Evolutionary conservation across 441 rosid species (phyloP).

Genomic region (Corymbia calophylla): DNA sequence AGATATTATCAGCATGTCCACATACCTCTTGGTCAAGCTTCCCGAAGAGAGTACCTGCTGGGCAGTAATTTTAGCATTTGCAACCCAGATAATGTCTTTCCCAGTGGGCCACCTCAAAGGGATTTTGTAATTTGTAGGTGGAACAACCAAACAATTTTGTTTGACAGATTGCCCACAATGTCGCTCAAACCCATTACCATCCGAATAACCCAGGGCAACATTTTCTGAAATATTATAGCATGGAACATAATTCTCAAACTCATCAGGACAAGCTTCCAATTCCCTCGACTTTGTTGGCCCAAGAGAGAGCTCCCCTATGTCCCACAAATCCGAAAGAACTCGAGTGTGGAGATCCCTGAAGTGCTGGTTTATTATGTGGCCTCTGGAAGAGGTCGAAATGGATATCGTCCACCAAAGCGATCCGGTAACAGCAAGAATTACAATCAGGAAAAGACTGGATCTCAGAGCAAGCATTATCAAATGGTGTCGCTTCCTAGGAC

Average conservation of each 20-base stretch:
- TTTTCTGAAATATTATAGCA: conserved; percentile 76
- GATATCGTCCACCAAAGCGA: conserved; percentile 96
- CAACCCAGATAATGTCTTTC: conserved; percentile 86
- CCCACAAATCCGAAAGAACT: conserved; percentile 83
- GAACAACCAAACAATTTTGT: conserved; percentile 60
- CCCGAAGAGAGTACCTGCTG: conserved; percentile 95
- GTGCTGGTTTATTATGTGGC: conserved; percentile 60
- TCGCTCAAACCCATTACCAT: conserved; percentile 57
- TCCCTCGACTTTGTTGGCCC: conserved; percentile 79
- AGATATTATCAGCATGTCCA: background rate
- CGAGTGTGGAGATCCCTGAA: conserved; percentile 92
- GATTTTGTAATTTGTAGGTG: conserved; percentile 69
- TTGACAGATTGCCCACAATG: conserved; percentile 48
- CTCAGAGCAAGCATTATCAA: conserved; percentile 52
- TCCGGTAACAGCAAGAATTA: conserved; percentile 63
- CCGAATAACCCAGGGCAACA: conserved; percentile 44
- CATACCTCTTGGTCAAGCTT: conserved; percentile 87
- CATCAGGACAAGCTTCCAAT: conserved; percentile 61
- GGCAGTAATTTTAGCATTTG: conserved; percentile 90
- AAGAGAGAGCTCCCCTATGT: conserved; percentile 84
- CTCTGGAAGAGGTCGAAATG: conserved; percentile 67
- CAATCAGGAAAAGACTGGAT: conserved; percentile 64
- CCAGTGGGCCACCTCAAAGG: conserved; percentile 99
- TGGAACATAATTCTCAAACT: conserved; percentile 69
- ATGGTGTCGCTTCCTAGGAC: conserved; percentile 57